phyloP scores from a whole-genome alignment of 2,329 filamentous ascomycete genomes.

The Cladosporium sphaerospermum region DNA sequence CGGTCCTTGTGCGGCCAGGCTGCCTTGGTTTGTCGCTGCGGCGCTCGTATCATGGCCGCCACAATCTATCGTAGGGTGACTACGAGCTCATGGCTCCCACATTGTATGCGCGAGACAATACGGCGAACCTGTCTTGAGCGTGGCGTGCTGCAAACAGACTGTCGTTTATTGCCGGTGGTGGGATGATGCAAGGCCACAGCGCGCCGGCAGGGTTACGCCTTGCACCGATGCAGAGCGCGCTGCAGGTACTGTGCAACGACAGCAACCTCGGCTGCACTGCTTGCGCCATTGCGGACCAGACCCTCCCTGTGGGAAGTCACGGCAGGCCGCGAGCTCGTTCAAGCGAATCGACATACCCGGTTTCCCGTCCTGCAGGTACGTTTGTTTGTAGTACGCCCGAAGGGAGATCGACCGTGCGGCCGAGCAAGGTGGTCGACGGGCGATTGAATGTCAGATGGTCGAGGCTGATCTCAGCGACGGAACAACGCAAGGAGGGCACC shows the following conservation, averaged over 20 bases:
- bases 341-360: constrained; percentile 4
- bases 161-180: too few species aligned
- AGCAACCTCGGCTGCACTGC: constrained; percentile 4
- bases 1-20: too few species aligned
- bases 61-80: constrained; percentile 11
- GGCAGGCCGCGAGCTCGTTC: constrained; percentile 9
- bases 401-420: background rate
- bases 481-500: constrained; percentile 4
- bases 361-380: background rate
- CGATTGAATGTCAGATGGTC: background rate
- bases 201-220: background rate
- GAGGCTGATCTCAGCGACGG: background rate
- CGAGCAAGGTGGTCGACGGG: background rate
- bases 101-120: constrained; percentile 2
- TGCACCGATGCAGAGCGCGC: constrained; percentile 11
- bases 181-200: constrained; percentile 9
- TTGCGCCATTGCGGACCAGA: background rate
- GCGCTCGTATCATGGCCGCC: constrained; percentile 7
- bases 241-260: constrained; percentile 15
- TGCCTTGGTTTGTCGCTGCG: background rate
- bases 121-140: background rate
- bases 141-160: background rate
- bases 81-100: constrained; percentile 12
- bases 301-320: background rate
- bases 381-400: constrained; percentile 10